Evolutionary conservation across 805 yeast species (phyloP), one percentile per base, ranked within the genome.

Genomic region (Schwanniomyces yamadae): DNA sequence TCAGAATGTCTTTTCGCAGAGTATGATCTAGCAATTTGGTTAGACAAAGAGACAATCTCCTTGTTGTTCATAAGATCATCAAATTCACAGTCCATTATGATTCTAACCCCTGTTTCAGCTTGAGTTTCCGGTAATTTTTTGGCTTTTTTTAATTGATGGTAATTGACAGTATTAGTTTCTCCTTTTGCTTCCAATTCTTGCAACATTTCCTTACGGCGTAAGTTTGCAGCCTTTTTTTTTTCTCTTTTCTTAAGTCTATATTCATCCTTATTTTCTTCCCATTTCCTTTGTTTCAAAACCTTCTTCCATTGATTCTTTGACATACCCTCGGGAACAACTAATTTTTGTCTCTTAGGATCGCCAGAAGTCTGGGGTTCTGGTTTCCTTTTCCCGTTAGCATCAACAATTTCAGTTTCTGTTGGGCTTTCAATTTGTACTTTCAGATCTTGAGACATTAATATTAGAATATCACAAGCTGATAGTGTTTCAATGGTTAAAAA

Each of bases 51-150:
- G 2, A 75, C 75, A 29, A 77, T 67, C 42, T 77, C 82, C 46
- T 81, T 82, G 13, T 80, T 85, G 23, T 73, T 77, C 99, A 93
- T 93, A 50, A 84, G 54, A 29, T 85, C 93, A 53, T 93, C 98
- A 58, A 91, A 91, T 11, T 75, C 84, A 61, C 99, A 91, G 60
- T 91, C 99, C 44, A 90, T 54, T n/a, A 90, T 64, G 18, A 90
- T 68, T 5, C 57, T 63, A 6, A 79, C 71, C 0, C 74, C 78
- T 2, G 79, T 67, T 9, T 60, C 60, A 2, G 44, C 48, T 51
- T 82, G 89, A 10, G 66, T 62, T 15, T 61, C 40, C 0, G 63
- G 69, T n/a, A 69, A 64, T 25, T 42, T 15, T 39, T 49, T 37
- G 28, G 41, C 33, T 25, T 54, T 55, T 24, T 59, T 59, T 20